Evolutionary conservation across 371 early-diverging fungal genomes (phyloP).

Genomic region (Nematocida sp.): DNA sequence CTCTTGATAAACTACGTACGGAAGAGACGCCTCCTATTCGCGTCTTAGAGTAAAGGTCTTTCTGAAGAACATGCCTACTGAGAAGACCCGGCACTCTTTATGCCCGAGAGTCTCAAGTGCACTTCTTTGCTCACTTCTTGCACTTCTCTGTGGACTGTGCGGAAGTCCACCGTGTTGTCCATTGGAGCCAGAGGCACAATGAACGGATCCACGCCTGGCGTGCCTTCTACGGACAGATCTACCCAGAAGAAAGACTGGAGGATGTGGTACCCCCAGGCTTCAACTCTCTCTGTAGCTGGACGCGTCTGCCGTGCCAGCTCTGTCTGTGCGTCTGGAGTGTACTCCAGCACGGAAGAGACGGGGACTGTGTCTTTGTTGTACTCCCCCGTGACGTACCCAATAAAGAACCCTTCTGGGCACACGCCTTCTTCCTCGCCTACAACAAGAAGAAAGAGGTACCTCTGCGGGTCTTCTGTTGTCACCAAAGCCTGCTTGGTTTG

Average conservation of each 20-base stretch:
- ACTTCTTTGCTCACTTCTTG: no score
- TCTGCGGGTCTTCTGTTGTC: constrained; percentile 31
- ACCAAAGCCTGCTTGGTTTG: constrained; percentile 40
- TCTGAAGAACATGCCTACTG: no score
- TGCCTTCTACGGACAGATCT: not conserved
- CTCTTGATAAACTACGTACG: no score
- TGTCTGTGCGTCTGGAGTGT: not conserved
- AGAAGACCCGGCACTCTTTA: no score
- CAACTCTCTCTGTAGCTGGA: constrained; percentile 4
- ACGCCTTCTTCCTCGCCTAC: constrained; percentile 58
- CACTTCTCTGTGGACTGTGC: constrained; percentile 34
- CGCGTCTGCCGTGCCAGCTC: not conserved
- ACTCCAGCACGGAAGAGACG: not conserved
- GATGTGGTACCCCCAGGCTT: constrained; percentile 30
- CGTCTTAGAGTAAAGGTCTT: no score
- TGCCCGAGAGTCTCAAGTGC: no score
- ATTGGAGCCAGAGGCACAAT: constrained; percentile 31
- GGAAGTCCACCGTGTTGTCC: constrained; percentile 48
- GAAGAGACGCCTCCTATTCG: no score
- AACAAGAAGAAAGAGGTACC: constrained; percentile 62
- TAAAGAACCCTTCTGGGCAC: constrained; percentile 60
- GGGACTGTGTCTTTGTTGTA: not conserved
- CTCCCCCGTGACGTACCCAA: constrained; percentile 63
- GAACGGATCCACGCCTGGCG: not conserved
- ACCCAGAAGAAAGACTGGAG: constrained; percentile 35